Base-by-base conservation (phyloP, 495 filamentous ascomycete species). In the Cercophora scortea region DNA sequence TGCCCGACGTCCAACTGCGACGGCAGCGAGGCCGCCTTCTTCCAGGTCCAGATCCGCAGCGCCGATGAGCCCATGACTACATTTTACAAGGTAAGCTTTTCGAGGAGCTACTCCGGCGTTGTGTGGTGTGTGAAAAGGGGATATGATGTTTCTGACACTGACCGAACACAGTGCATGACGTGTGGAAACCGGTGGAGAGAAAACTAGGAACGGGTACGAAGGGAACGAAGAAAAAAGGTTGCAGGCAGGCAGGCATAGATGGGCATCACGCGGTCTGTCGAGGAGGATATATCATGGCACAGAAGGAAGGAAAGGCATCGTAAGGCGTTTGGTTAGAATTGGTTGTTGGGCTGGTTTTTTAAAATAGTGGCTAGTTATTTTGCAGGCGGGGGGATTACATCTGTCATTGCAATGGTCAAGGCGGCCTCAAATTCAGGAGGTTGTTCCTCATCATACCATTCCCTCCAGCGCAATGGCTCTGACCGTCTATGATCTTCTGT, bases 31-130 rank as follows among this genome's bases (percentile, higher is more conserved):
- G 93, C 94, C 36, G 94, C 88, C 53, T 96, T 89, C 79, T 94
- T 90, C 72, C 87, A 92, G 79, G 83, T 96, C 60, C 93, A 98
- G 79, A 97, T 96, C 72, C 84, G 93, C 52, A 95, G 89, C 74
- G 93, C 94, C 40, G 93, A 98, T 72, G 93, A 98, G 77, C 93
- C 93, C 48, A 96, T 95, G 90, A 98, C 93, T 45, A 88, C 79
- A 40, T 97, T 98, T 70, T 91, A 85, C 67, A 90, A 88, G 86
- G 89, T 91, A 57, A 48, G 76, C 34, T 17, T 42, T 52, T n/a
- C n/a, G 11, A 40, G 38, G n/a, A n/a, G 12, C 35, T 40, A 3
- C 38, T 40, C 38, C 71, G 44, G 32, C 7, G 8, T 13, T 49
- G 36, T 51, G n/a, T n/a, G n/a, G n/a, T n/a, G n/a, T n/a, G n/a